Percentiles rank a stretch among this genome's conserved stretches.
phyloP scores from a whole-genome alignment of 345 rosid species.

The Pelargonium nanum region DNA sequence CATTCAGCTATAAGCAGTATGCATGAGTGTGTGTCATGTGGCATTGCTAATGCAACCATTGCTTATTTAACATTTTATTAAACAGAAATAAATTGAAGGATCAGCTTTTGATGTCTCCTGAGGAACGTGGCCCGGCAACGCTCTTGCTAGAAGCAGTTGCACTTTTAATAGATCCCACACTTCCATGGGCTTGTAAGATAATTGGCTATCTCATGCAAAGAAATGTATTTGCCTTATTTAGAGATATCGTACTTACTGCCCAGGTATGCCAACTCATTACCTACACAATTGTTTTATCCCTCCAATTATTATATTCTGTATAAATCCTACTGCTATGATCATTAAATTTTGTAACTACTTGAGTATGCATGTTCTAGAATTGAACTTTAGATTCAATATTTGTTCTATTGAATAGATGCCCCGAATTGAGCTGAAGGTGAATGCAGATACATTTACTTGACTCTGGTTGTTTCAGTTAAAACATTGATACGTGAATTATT shows the following conservation, averaged over 20 bases:
- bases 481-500: neutral
- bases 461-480: neutral
- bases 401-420: neutral
- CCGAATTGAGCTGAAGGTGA: slow-evolving; percentile 2
- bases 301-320: slow-evolving; percentile 1
- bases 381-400: neutral
- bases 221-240: slow-evolving; percentile 41
- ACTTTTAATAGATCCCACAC: slow-evolving; percentile 59
- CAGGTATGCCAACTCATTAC: slow-evolving; percentile 39
- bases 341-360: neutral
- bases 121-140: slow-evolving; percentile 37
- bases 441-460: neutral
- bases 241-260: slow-evolving; percentile 51
- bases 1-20: neutral
- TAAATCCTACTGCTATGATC: neutral
- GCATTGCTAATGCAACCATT: slow-evolving; percentile 6
- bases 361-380: neutral
- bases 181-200: slow-evolving; percentile 83
- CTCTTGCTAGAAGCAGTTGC: slow-evolving; percentile 59
- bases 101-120: slow-evolving; percentile 36
- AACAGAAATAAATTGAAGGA: slow-evolving; percentile 54
- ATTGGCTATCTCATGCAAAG: slow-evolving; percentile 52
- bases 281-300: slow-evolving; percentile 8
- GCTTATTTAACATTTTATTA: slow-evolving; percentile 17
- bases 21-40: neutral